Evolutionary conservation across 352 stramenopile genomes (phyloP), one percentile per base, ranked within the genome.

Genomic region (Phytophthora foliorum): DNA sequence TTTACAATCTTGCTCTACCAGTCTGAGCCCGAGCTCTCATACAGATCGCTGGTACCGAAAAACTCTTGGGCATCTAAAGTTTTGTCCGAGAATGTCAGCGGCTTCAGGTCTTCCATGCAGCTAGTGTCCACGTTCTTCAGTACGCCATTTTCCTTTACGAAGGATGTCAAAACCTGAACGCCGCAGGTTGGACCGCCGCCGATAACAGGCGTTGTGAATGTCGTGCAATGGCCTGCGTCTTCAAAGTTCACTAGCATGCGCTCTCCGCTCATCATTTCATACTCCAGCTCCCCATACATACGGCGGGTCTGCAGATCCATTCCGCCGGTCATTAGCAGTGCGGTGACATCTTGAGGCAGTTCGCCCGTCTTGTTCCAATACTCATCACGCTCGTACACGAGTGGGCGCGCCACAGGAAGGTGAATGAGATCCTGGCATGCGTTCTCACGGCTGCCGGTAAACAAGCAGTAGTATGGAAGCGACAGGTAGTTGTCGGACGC

Each of bases 381-480:
- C 62, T 86, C 42, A 45, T 92, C 84, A 63, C 75, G 81, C 52
- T 84, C 59, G 63, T 92, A 92, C 16, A 77, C 57, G 32, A 90
- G 61, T 48, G 78, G 54, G 8, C 69, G 62, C 16, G 75, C 78
- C 17, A 60, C 27, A 1, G 78, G 79, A n/a, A 89, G 66, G 53
- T 86, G 63, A 44, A 77, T 67, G 4, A 89, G 67, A 59, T 87
- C 65, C 32, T 78, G 61, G 36, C 86, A 94, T 31, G 80, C 81
- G 31, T 73, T 67, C 34, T 94, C 87, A 8, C 58, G 72, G 50
- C 79, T 90, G 16, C 84, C 81, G 1, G 87, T 91, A 60, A 90
- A 91, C 31, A 93, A 51, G 54, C 87, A 94, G 63, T 94, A 94
- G 60, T 88, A 89, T n/a, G 82, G 79, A 44, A 92, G 69, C 34